A percentile compares a stretch with the other conserved stretches of the same genome.
Conservation (phyloP, 2,329 filamentous ascomycete genomes). For the Tolypocladium cylindrosporum region DNA sequence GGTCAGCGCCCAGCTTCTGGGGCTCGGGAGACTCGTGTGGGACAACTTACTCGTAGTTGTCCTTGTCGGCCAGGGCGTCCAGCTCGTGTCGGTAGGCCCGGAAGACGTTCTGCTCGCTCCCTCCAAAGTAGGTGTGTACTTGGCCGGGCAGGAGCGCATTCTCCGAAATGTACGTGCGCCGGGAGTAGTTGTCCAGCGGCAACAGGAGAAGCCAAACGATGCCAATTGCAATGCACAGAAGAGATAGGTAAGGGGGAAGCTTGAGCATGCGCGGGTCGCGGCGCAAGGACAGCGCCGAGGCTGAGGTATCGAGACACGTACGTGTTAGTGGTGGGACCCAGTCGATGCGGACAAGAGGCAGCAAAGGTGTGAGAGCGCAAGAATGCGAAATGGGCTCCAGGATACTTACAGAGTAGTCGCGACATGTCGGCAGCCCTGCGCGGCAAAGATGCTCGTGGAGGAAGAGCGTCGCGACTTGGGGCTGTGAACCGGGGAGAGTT, state of each 20-base stretch:
- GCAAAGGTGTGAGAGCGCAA: background rate
- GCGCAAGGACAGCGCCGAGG: constrained; percentile 59
- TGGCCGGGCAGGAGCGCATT: constrained; percentile 93
- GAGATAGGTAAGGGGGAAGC: constrained; percentile 78
- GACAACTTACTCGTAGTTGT: constrained; percentile 40
- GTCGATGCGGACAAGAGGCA: background rate
- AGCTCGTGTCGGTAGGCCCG: constrained; percentile 83
- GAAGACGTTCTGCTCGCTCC: constrained; percentile 92
- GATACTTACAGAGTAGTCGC: constrained; percentile 41
- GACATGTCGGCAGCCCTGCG: constrained; percentile 29
- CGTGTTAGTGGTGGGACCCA: background rate
- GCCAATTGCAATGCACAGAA: constrained; percentile 75
- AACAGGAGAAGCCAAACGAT: constrained; percentile 84
- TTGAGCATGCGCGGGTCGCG: constrained; percentile 74
- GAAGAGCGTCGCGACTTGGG: background rate
- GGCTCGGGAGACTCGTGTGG: background rate
- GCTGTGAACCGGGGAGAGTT: background rate
- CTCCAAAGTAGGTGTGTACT: constrained; percentile 95
- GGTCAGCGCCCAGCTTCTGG: background rate
- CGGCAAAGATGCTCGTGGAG: background rate
- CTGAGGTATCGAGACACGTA: constrained; percentile 19
- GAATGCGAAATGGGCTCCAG: background rate
- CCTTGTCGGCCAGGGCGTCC: constrained; percentile 45
- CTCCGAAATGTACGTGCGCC: constrained; percentile 91
- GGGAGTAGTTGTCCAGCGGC: constrained; percentile 82